Base-by-base conservation (phyloP, 1,284 basidiomycete genomes). In the Fomitiporia mediterranea region DNA sequence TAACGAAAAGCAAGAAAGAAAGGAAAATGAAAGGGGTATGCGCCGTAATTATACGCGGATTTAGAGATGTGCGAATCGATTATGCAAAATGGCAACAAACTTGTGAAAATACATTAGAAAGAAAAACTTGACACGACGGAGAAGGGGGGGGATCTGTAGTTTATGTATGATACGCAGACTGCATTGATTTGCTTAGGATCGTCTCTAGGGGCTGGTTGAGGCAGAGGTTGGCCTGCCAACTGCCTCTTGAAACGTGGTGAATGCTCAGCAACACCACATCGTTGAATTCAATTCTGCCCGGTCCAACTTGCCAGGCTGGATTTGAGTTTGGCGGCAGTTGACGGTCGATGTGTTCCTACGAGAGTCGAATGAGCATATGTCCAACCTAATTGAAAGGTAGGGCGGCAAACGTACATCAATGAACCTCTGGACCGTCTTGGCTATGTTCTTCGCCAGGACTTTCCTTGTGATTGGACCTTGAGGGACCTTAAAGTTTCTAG, bases 241-340 rank as follows among this genome's bases (percentile, higher is more conserved):
- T 83, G 13, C 86, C 87, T 70, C 85, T 81, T 8, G 84, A 86
- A 50, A 89, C 86, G 59, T 89, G 86, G 68, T 89, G 86, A 50
- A 90, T 78, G 61, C 84, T 84, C 61, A 89, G 82, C 44, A 89
- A 76, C 46, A 83, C 70, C 48, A 89, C 72, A 64, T 89, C 79
- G 39, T 83, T 82, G 11, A 86, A 70, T 40, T 67, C 76, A 68
- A 89, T 84, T 59, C 75, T 70, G 44, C 69, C 59, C 13, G 64
- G 64, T 4, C 84, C 85, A n/a, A 89, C 77, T 60, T 71, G 73
- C 86, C 84, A 89, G 35, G 68, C 68, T 11, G 63, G 63, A 63
- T 86, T 79, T 6, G 76, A 73, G 17, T 81, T 82, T 19, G 83
- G 82, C 55, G 87, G 83, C 68, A 85, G 75, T 15, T 66, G 67